These are phyloP conservation scores for Hibiscus mutabilis DNA, from an alignment of 345 rosid species.

Conservation along the genomic window DNA sequence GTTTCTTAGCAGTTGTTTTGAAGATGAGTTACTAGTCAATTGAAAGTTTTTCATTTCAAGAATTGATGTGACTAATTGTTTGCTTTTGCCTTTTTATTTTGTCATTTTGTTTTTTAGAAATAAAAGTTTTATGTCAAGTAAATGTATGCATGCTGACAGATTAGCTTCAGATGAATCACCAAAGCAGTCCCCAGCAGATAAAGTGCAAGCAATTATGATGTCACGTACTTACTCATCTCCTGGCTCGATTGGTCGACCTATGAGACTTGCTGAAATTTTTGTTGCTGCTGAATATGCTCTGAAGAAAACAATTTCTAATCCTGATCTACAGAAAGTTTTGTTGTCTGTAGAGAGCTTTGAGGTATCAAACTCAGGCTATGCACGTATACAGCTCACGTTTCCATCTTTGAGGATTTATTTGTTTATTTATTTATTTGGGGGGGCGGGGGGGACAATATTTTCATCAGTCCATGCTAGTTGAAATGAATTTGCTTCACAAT, in stretches of 20 bases:
- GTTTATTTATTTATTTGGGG: neutral
- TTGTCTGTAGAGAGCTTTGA: neutral
- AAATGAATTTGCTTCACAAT: neutral
- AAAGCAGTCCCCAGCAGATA: neutral
- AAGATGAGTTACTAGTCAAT: neutral
- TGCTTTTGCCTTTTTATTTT: neutral
- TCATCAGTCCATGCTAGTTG: neutral
- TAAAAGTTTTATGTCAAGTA: neutral
- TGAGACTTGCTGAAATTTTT: neutral
- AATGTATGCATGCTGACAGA: neutral
- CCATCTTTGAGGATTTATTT: neutral
- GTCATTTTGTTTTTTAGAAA: neutral
- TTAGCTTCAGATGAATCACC: neutral
- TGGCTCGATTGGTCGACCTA: neutral
- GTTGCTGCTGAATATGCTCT: neutral
- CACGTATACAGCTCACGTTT: neutral
- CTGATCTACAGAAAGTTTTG: neutral
- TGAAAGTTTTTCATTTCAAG: neutral
- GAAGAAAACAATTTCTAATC: neutral
- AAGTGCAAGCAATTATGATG: neutral
- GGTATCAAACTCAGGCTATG: neutral
- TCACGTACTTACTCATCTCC: neutral
- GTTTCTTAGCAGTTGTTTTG: neutral
- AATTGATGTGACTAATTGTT: neutral
- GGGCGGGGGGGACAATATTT: neutral